Percentiles rank a stretch among this genome's conserved stretches.
Evolutionary conservation across 2,329 filamentous ascomycete species (phyloP).

Genomic region (Orbilia quercus): DNA sequence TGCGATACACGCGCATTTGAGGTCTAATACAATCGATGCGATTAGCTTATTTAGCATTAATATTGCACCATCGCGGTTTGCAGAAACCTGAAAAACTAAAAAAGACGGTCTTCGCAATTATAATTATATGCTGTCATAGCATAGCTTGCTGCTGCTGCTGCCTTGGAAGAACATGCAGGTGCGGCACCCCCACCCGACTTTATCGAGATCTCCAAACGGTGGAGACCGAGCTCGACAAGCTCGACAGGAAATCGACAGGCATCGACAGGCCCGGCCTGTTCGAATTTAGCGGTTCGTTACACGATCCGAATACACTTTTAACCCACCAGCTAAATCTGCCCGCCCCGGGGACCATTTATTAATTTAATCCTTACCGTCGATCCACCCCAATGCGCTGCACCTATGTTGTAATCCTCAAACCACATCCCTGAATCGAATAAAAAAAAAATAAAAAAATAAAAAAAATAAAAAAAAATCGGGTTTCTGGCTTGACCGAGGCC

Average conservation of each 20-base stretch:
- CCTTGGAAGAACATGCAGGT: constrained; percentile 11
- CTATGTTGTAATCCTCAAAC: constrained; percentile 31
- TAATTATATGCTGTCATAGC: constrained; percentile 23
- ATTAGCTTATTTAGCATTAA: constrained; percentile 23
- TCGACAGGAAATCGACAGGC: background rate
- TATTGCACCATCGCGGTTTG: constrained; percentile 31
- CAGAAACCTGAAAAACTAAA: background rate
- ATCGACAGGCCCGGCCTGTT: background rate
- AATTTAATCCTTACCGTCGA: constrained; percentile 28
- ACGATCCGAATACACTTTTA: constrained; percentile 3
- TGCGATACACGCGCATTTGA: constrained; percentile 38
- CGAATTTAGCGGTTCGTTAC: constrained; percentile 17
- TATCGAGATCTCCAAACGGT: constrained; percentile 28
- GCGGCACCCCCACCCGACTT: constrained; percentile 12
- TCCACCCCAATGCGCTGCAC: constrained; percentile 11
- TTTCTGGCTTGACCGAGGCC: constrained; percentile 19
- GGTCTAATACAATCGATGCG: constrained; percentile 22
- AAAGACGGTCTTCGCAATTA: background rate
- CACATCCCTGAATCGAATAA: constrained; percentile 28
- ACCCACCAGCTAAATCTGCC: constrained; percentile 3
- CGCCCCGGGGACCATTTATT: constrained; percentile 11
- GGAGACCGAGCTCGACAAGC: constrained; percentile 1
- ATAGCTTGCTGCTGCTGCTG: background rate
- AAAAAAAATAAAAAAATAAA: no score
- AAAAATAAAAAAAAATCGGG: no score